phyloP scores from a whole-genome alignment of 257 asterid genomes.

The Ilex asprella region DNA sequence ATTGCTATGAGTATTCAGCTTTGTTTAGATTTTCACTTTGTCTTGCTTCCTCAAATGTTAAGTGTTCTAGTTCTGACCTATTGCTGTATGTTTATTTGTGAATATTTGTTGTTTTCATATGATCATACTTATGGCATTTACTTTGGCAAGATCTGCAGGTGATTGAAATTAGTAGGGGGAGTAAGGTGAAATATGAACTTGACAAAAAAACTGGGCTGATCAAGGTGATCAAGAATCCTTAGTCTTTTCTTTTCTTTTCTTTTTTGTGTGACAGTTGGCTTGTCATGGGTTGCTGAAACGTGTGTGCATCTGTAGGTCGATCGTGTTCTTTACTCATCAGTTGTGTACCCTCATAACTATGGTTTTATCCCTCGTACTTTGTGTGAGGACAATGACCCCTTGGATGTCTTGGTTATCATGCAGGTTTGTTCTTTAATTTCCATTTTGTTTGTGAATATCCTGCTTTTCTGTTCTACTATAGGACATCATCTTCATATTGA shows the following conservation, averaged over 20 bases:
- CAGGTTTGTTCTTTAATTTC: slow-evolving; percentile 43
- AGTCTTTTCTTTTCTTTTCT: background rate
- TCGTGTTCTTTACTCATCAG: slow-evolving; percentile 92
- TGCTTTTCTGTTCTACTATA: too few relatives aligned
- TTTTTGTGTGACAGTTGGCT: background rate
- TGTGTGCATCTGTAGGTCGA: slow-evolving; percentile 57
- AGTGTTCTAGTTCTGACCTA: background rate
- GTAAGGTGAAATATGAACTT: slow-evolving; percentile 97
- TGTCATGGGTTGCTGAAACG: slow-evolving; percentile 7
- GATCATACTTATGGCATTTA: background rate
- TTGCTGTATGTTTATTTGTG: background rate
- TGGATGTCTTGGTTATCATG: slow-evolving; percentile 96
- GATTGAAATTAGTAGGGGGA: slow-evolving; percentile 85
- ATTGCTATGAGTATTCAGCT: background rate
- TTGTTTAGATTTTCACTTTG: background rate
- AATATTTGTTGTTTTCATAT: too few relatives aligned
- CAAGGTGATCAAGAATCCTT: slow-evolving; percentile 44
- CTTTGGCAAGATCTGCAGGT: slow-evolving; percentile 47
- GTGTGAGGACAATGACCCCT: slow-evolving; percentile 88
- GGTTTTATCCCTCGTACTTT: slow-evolving; percentile 97
- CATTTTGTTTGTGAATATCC: too few relatives aligned
- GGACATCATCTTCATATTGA: too few relatives aligned
- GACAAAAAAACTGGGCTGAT: slow-evolving; percentile 94
- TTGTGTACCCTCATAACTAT: slow-evolving; percentile 98
- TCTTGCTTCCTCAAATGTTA: background rate